Evolutionary conservation across 2,329 filamentous ascomycete genomes (phyloP).

Genomic region (Aspergillus melleus): DNA sequence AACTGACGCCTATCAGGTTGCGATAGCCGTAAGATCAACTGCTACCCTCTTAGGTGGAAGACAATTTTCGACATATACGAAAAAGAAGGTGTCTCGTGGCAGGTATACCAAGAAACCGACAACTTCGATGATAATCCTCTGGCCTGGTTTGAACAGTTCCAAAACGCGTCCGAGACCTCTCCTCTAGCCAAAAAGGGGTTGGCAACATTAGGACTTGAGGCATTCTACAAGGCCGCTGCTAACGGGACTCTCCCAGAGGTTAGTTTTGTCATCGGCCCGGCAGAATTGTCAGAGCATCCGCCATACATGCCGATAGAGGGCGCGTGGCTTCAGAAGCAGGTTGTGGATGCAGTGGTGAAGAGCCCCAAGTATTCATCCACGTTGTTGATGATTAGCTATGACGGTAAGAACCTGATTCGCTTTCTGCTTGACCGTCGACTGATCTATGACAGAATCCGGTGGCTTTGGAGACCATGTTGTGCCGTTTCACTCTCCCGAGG

Average conservation of each 20-base stretch:
- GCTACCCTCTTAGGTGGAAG: conserved; percentile 57
- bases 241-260: conserved; percentile 54
- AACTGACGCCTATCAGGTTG: conserved; percentile 35
- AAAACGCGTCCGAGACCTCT: conserved; percentile 44
- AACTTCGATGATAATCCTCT: conserved; percentile 58
- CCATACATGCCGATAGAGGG: conserved; percentile 56
- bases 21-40: conserved; percentile 47
- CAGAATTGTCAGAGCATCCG: conserved; percentile 55
- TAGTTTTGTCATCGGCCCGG: conserved; percentile 52
- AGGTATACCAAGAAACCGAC: conserved; percentile 52
- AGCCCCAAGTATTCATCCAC: conserved; percentile 53
- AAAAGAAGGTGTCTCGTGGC: conserved; percentile 51
- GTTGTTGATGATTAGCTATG: conserved; percentile 53
- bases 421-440: neutral
- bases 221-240: conserved; percentile 53
- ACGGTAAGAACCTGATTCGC: conserved; percentile 32
- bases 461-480: conserved; percentile 57
- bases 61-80: conserved; percentile 53
- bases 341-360: conserved; percentile 53
- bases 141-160: conserved; percentile 56
- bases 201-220: conserved; percentile 48
- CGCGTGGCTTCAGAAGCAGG: conserved; percentile 55
- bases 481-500: conserved; percentile 52
- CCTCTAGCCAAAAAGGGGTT: conserved; percentile 49
- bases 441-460: conserved; percentile 46